phyloP scores from a whole-genome alignment of 2,329 filamentous ascomycete species.

The Pseudogymnoascus sp. region DNA sequence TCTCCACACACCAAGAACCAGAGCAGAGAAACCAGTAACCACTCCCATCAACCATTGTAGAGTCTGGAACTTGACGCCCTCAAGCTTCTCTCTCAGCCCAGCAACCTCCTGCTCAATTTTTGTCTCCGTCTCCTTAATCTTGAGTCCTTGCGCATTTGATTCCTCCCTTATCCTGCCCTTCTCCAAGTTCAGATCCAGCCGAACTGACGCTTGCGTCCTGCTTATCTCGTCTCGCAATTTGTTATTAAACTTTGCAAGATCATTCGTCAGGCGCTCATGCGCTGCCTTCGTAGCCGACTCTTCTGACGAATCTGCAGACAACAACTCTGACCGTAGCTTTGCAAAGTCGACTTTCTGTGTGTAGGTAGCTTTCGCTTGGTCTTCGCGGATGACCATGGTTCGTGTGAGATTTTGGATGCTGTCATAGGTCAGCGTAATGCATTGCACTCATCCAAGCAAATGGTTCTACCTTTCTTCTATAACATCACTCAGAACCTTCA shows the following conservation, averaged over 20 bases:
- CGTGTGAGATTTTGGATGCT: constrained; percentile 95
- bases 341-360: constrained; percentile 96
- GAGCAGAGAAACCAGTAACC: constrained; percentile 51
- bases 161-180: constrained; percentile 96
- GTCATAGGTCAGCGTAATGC: not conserved
- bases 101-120: constrained; percentile 97
- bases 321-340: constrained; percentile 88
- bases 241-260: constrained; percentile 87
- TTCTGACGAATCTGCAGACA: constrained; percentile 87
- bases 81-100: constrained; percentile 79
- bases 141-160: constrained; percentile 91
- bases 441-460: no score
- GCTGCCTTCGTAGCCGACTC: constrained; percentile 78
- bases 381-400: constrained; percentile 96
- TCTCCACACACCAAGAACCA: constrained; percentile 63
- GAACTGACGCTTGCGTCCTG: constrained; percentile 84
- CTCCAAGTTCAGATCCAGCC: constrained; percentile 89
- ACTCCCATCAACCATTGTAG: constrained; percentile 96
- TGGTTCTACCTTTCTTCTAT: constrained; percentile 75
- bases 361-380: constrained; percentile 73
- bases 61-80: constrained; percentile 96
- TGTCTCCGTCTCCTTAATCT: constrained; percentile 97
- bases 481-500: constrained; percentile 92
- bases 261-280: constrained; percentile 88
- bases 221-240: constrained; percentile 89